Evolutionary conservation across 2,329 filamentous ascomycete genomes (phyloP).

Genomic region (Aurifilum marmelostoma): DNA sequence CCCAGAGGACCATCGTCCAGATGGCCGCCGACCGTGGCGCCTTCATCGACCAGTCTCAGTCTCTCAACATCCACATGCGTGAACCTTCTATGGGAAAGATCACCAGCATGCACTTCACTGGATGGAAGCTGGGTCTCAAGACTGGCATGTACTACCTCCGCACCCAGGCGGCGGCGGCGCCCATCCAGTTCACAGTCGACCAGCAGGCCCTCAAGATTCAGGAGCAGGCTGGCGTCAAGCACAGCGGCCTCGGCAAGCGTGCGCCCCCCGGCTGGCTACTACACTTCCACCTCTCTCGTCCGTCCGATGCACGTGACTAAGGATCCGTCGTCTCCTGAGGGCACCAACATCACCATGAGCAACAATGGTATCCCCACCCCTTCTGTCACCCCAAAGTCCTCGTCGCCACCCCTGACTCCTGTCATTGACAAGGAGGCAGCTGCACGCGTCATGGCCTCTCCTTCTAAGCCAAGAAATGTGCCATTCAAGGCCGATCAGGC

Average conservation of each 20-base stretch:
- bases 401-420: constrained; percentile 41
- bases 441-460: constrained; percentile 54
- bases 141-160: constrained; percentile 99
- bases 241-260: constrained; percentile 69
- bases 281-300: constrained; percentile 65
- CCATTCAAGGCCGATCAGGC: constrained; percentile 76
- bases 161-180: constrained; percentile 93
- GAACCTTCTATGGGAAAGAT: constrained; percentile 99
- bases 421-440: constrained; percentile 46
- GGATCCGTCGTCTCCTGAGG: constrained; percentile 48
- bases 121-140: constrained; percentile 99
- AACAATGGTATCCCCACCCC: constrained; percentile 70
- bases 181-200: constrained; percentile 99
- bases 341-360: constrained; percentile 35
- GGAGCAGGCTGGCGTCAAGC: constrained; percentile 76
- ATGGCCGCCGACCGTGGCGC: constrained; percentile 98
- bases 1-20: constrained; percentile 90
- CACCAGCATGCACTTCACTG: constrained; percentile 98
- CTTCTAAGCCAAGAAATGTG: constrained; percentile 57
- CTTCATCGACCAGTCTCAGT: constrained; percentile 98
- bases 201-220: constrained; percentile 89
- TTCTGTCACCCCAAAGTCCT: constrained; percentile 63
- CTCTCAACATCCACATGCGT: constrained; percentile 99
- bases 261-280: constrained; percentile 59
- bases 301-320: constrained; percentile 68